Evolutionary conservation across 2,329 filamentous ascomycete genomes (phyloP).

Genomic region (Fusarium oxysporum): DNA sequence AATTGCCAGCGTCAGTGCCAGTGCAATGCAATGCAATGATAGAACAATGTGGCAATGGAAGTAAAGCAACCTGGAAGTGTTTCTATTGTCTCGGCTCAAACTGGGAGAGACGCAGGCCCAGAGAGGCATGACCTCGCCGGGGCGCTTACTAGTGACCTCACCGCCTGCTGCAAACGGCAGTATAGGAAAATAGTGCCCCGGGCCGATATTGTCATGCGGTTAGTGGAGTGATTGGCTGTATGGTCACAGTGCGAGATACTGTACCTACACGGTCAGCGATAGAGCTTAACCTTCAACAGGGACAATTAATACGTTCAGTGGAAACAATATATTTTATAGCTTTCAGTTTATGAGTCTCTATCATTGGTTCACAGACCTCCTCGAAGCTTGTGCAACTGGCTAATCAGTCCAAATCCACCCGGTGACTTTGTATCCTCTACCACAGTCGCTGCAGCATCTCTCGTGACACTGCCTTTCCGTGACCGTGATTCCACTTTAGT

Average conservation of each 20-base stretch:
- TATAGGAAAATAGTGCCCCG: conserved; percentile 29
- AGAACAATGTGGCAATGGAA: not conserved
- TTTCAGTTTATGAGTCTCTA: not conserved
- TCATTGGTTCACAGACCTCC: conserved; percentile 58
- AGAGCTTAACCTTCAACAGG: not conserved
- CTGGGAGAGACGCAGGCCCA: conserved; percentile 15
- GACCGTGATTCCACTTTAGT: conserved; percentile 50
- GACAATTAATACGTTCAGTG: not conserved
- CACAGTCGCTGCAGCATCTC: conserved; percentile 40
- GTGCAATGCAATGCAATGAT: conserved; percentile 1
- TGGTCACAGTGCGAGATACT: conserved; percentile 1
- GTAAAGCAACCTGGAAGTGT: conserved; percentile 3
- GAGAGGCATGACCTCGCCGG: conserved; percentile 40
- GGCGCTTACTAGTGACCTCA: conserved; percentile 28
- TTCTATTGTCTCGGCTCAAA: conserved; percentile 32
- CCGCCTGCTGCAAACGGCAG: conserved; percentile 41
- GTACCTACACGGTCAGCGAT: conserved; percentile 3
- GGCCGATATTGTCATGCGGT: conserved; percentile 14
- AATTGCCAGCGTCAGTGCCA: conserved; percentile 2
- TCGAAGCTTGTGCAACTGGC: conserved; percentile 70
- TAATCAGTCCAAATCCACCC: conserved; percentile 70
- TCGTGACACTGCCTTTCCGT: conserved; percentile 51
- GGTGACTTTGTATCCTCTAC: conserved; percentile 57
- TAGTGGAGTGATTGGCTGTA: conserved; percentile 28
- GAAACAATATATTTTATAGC: not conserved